These are phyloP conservation scores for Citrus maxima DNA, from an alignment of 345 rosid genomes.

Conservation along the genomic window DNA sequence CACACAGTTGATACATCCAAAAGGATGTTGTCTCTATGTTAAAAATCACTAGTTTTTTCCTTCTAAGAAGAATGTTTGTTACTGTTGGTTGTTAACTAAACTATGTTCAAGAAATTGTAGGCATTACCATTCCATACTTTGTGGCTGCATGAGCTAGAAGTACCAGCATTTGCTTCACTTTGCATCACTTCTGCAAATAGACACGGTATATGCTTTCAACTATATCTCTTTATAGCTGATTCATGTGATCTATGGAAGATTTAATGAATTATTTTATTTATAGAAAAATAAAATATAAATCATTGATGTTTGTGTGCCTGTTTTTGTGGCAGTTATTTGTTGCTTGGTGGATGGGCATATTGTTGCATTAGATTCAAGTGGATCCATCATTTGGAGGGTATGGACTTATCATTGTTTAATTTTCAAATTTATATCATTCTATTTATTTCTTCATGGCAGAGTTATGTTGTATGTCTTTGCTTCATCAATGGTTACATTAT, in stretches of 20 bases:
- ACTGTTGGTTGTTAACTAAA: background rate
- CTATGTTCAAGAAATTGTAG: no score
- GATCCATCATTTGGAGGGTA: conserved; percentile 84
- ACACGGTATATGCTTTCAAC: conserved; percentile 38
- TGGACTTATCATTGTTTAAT: background rate
- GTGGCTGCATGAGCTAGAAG: conserved; percentile 72
- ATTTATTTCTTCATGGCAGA: background rate
- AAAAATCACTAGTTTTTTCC: background rate
- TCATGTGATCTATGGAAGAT: background rate
- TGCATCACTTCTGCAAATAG: conserved; percentile 45
- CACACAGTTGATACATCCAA: background rate
- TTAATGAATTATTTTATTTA: background rate
- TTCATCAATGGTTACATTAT: background rate
- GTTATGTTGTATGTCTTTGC: background rate
- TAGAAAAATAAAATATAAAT: background rate
- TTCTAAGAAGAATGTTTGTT: background rate
- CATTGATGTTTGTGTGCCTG: background rate
- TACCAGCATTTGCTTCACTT: conserved; percentile 82
- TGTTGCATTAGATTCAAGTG: conserved; percentile 50
- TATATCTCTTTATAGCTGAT: background rate
- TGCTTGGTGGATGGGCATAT: conserved; percentile 90
- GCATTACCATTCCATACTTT: conserved; percentile 56
- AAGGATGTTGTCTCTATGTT: background rate
- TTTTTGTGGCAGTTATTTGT: conserved; percentile 64
- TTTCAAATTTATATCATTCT: background rate